Base-by-base conservation (phyloP, 148 eudicot species). In the Linanthus parryae region DNA sequence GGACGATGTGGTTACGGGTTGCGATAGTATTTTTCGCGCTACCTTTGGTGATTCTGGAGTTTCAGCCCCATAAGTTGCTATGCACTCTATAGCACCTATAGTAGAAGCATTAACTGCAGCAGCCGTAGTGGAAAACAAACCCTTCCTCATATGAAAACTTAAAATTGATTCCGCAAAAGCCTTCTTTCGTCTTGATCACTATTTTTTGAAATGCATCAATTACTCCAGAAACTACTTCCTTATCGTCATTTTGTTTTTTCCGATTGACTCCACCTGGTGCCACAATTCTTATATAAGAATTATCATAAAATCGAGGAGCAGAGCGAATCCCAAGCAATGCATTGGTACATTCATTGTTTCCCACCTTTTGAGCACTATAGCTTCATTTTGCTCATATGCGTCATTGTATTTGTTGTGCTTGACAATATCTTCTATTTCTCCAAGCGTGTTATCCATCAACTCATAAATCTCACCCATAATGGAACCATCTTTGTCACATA, bases 151-250 rank as follows among this genome's bases (percentile, higher is more conserved):
- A 28, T 33, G 63, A 22, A 61, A 62, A 0, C 5, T 12, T 3
- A 31, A 7, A 68, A 34, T 21, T 68, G 54, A 14, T 62, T n/a
- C 1, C 73, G n/a, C n/a, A n/a, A n/a, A 15, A 36, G 0, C 21
- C 2, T 38, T 36, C 21, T 18, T 37, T 55, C 59, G 3, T 6
- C 21, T 14, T 48, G 50, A 43, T 33, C 29, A 7, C 27, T 45
- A 48, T 34, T 14, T 26, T 49, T 1, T 60, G 41, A 54, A 67
- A 53, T 5, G 66, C 57, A 12, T 56, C 1, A 19, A 68, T 6
- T 2, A 49, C 34, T 0, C 41, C 58, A 2, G 1, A 14, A 5
- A 56, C 24, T 17, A 62, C 59, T 8, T 50, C 58, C 3, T 16
- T 45, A 30, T 62, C 73, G 4, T 14, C 19, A 34, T 62, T 56